Evolutionary conservation across 768 basidiomycete genomes (phyloP).

Genomic region (Rhizopogon salebrosus): DNA sequence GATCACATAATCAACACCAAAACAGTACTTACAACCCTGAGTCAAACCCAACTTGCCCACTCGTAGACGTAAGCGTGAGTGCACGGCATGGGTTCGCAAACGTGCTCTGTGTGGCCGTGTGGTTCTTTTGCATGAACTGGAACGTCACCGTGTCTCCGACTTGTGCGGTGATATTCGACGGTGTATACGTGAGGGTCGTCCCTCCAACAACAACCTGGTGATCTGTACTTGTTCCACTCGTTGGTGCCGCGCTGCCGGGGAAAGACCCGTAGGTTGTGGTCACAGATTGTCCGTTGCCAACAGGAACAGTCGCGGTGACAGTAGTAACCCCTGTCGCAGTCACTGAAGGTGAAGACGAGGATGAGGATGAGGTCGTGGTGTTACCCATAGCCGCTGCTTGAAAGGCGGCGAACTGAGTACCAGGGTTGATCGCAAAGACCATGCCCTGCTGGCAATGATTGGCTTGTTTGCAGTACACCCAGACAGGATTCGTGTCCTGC

Average conservation of each 20-base stretch:
- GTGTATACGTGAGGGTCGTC: conserved; percentile 32
- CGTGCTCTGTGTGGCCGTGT: conserved; percentile 38
- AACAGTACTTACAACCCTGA: conserved; percentile 38
- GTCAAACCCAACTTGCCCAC: conserved; percentile 40
- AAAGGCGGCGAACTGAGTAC: conserved; percentile 48
- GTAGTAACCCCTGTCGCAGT: conserved; percentile 27
- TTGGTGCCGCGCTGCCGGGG: conserved; percentile 26
- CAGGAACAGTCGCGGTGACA: conserved; percentile 36
- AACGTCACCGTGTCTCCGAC: conserved; percentile 44
- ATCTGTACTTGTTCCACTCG: conserved; percentile 22
- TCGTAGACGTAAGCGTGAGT: conserved; percentile 38
- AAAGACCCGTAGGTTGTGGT: conserved; percentile 32
- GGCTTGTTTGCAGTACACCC: conserved; percentile 55
- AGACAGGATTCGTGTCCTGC: conserved; percentile 40
- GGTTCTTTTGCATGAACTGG: conserved; percentile 41
- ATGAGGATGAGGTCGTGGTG: conserved; percentile 11
- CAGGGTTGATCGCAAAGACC: conserved; percentile 66
- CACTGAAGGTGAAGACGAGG: conserved; percentile 14
- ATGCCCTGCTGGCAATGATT: conserved; percentile 56
- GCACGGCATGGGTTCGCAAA: conserved; percentile 33
- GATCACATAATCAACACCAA: neutral
- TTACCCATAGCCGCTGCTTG: conserved; percentile 43
- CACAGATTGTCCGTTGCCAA: conserved; percentile 16
- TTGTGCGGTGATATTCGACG: conserved; percentile 41
- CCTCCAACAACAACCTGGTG: conserved; percentile 42